A percentile compares a stretch with the other conserved stretches of the same genome.
phyloP scores from a whole-genome alignment of 2,329 filamentous ascomycete species.

The Davidsoniella virescens region DNA sequence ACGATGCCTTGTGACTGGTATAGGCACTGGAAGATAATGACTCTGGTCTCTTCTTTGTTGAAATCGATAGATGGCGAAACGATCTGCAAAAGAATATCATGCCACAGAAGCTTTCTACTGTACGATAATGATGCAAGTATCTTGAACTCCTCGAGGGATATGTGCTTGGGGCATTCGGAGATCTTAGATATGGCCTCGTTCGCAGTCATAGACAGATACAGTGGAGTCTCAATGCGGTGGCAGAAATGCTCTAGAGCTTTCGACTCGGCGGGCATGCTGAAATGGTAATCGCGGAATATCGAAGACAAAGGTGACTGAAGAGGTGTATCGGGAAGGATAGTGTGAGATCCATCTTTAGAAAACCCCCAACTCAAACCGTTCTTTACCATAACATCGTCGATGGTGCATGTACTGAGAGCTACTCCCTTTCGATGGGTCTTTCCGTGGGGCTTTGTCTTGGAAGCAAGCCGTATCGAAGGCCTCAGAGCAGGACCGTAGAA shows the following conservation, averaged over 20 bases:
- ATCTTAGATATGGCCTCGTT: slow-evolving; percentile 39
- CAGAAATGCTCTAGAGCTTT: slow-evolving; percentile 25
- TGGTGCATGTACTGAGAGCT: slow-evolving; percentile 16
- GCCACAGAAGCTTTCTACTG: slow-evolving; percentile 35
- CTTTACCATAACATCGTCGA: slow-evolving; percentile 25
- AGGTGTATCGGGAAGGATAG: slow-evolving; percentile 11
- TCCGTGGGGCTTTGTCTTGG: slow-evolving; percentile 22
- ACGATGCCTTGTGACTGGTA: slow-evolving; percentile 28
- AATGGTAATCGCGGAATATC: slow-evolving; percentile 21
- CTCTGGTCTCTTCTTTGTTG: slow-evolving; percentile 29
- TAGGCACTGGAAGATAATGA: slow-evolving; percentile 32
- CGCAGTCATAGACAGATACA: slow-evolving; percentile 15
- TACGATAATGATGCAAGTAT: slow-evolving; percentile 31
- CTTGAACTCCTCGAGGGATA: slow-evolving; percentile 39
- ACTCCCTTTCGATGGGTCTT: slow-evolving; percentile 21
- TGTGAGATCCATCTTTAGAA: slow-evolving; percentile 18
- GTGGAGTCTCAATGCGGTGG: slow-evolving; percentile 18
- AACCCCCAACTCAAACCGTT: slow-evolving; percentile 29
- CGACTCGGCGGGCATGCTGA: slow-evolving; percentile 22
- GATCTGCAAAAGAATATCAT: slow-evolving; percentile 38
- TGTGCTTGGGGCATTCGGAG: slow-evolving; percentile 26
- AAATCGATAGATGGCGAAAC: slow-evolving; percentile 31
- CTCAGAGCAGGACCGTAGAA: slow-evolving; percentile 14
- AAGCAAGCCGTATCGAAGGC: slow-evolving; percentile 25
- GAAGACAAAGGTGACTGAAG: slow-evolving; percentile 4